Conservation (phyloP, 805 yeast species). For the Lipomyces kockii region DNA sequence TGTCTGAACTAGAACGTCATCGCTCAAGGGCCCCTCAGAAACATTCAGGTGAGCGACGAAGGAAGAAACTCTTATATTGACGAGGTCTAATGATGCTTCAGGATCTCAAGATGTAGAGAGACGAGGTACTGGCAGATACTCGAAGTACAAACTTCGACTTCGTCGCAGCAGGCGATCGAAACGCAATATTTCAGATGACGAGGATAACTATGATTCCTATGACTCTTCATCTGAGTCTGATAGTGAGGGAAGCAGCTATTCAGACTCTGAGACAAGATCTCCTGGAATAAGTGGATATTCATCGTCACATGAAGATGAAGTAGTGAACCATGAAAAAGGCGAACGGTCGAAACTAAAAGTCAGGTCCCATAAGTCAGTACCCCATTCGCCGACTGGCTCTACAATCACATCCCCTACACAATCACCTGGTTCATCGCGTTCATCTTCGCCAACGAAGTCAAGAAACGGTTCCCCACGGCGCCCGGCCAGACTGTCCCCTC, state of each 20-base stretch:
- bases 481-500: not conserved
- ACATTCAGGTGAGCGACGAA: not conserved
- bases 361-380: not conserved
- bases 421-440: not conserved
- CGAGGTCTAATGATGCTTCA: not conserved
- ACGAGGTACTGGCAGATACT: constrained; percentile 12
- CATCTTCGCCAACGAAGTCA: constrained; percentile 16
- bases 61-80: not conserved
- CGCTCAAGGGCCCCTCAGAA: not conserved
- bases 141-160: constrained; percentile 11
- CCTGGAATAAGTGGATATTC: not conserved
- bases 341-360: not conserved
- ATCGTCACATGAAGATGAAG: not conserved
- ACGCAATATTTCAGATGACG: not conserved
- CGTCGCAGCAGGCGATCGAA: constrained; percentile 12
- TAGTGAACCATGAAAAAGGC: not conserved
- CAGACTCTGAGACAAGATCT: constrained; percentile 5
- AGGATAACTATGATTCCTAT: constrained; percentile 11
- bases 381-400: constrained; percentile 7
- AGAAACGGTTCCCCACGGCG: constrained; percentile 1
- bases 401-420: not conserved
- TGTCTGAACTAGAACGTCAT: not conserved
- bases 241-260: not conserved
- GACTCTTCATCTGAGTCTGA: constrained; percentile 6
- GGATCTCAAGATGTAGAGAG: not conserved